Base-by-base conservation (phyloP, 768 basidiomycete genomes). In the Tulasnella sp. region DNA sequence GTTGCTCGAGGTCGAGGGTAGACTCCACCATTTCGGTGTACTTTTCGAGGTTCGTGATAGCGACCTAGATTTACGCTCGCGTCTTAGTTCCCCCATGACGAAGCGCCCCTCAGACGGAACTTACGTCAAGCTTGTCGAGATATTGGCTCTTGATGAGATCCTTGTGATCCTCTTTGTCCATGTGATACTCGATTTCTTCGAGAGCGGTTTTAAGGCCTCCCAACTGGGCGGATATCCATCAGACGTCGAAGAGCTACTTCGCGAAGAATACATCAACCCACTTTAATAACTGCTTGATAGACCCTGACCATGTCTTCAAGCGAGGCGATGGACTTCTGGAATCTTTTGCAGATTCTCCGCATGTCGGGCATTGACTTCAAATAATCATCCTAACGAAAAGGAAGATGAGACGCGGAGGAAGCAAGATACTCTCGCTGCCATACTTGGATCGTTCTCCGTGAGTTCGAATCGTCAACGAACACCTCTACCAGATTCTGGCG, bases 281-380 rank as follows among this genome's bases (percentile, higher is more conserved):
- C 96, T 88, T 94, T 94, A 37, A 94, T 85, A 1, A 96, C 92
- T 0, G 97, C 96, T 85, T 99, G 97, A 85, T 98, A 98, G 0
- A 97, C 93, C 1, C 97, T 91, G 14, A 99, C 96, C 9, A 99
- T 96, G 83, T 99, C 97, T 83, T 99, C 96, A 7, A 99, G 89
- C 0, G 92, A 91, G 0, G 96, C 96, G 6, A 91, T 89, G 0
- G 91, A 89, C 82, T 93, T 94, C 85, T 95, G 93, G 86, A 99
- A 97, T 24, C 94, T 91, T 85, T 99, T 99, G 84, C 93, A 92
- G 31, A 99, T 89, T 2, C 98, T 91, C 82, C 93, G 93, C 85
- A 99, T 91, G 84, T 99, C 98, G 0, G 98, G 98, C 92, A 99
- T 96, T 24, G 90, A 85, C 84, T 94, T 96, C 83, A 99, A 88